A percentile compares a stretch with the other conserved stretches of the same genome.
phyloP scores from a whole-genome alignment of 2,329 filamentous ascomycete genomes.

The Ceratocystis destructans region DNA sequence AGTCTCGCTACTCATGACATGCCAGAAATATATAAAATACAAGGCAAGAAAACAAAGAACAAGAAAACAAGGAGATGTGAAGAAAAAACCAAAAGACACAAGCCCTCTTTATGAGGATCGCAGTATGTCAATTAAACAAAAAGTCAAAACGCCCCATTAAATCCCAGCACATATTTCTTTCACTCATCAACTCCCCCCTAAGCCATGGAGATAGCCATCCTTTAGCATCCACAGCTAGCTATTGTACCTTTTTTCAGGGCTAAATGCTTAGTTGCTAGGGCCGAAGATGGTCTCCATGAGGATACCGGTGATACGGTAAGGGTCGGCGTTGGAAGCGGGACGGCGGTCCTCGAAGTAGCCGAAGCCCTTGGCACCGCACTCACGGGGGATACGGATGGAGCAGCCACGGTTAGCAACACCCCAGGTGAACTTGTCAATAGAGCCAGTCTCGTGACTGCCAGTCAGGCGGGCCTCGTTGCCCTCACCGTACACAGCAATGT shows the following conservation, averaged over 20 bases:
- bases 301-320: constrained; percentile 69
- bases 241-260: background rate
- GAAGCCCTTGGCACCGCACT: constrained; percentile 72
- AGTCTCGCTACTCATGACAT: background rate
- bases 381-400: constrained; percentile 82
- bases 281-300: constrained; percentile 55
- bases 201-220: background rate
- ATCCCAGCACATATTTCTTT: constrained; percentile 14
- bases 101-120: constrained; percentile 3
- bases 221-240: background rate
- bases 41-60: constrained; percentile 8
- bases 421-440: constrained; percentile 84
- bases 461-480: constrained; percentile 92
- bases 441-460: constrained; percentile 84
- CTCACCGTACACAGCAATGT: constrained; percentile 89
- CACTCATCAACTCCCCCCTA: constrained; percentile 14
- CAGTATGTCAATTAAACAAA: constrained; percentile 10
- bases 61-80: background rate
- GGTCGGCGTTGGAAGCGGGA: constrained; percentile 74
- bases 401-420: constrained; percentile 93
- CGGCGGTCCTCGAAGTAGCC: constrained; percentile 87
- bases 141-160: constrained; percentile 18
- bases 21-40: constrained; percentile 10
- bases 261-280: constrained; percentile 21
- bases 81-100: constrained; percentile 2